phyloP scores from a whole-genome alignment of 1,284 basidiomycete genomes.

The Sporisorium exsertum region DNA sequence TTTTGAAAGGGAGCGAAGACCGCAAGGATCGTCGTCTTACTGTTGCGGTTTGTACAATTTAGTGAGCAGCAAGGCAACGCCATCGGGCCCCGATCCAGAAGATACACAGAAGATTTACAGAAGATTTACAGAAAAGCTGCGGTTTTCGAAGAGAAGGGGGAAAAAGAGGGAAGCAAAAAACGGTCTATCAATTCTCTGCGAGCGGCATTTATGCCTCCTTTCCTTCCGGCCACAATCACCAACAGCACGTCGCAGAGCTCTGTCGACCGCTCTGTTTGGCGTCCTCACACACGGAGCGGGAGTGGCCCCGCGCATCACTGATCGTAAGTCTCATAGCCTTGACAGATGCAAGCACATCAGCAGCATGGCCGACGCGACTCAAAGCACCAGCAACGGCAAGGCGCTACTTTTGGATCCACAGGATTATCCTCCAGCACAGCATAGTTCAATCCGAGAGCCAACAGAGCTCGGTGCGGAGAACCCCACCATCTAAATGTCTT shows the following conservation, averaged over 20 bases:
- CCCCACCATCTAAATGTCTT: conserved; percentile 65
- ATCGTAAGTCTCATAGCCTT: not conserved
- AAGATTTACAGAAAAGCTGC: not conserved
- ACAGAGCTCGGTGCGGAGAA: conserved; percentile 58
- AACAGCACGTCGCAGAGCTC: not conserved
- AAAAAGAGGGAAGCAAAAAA: not conserved
- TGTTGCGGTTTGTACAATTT: too few species aligned
- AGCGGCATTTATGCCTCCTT: not conserved
- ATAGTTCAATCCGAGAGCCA: conserved; percentile 64
- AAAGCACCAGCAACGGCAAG: not conserved
- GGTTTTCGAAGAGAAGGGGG: not conserved
- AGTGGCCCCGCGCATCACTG: not conserved
- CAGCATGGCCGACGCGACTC: not conserved
- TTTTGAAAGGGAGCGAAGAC: too few species aligned
- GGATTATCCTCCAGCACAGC: conserved; percentile 56
- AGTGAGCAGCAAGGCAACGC: too few species aligned
- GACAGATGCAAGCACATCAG: not conserved
- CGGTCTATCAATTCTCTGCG: not conserved
- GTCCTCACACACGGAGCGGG: not conserved
- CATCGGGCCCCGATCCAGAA: not conserved
- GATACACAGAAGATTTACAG: not conserved
- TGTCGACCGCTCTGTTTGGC: not conserved
- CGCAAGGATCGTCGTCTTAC: too few species aligned
- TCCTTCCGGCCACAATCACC: not conserved
- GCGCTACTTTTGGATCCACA: conserved; percentile 29